Evolutionary conservation across 164 flowering plant genomes (phyloP).

Genomic region (Berberis vulgaris): DNA sequence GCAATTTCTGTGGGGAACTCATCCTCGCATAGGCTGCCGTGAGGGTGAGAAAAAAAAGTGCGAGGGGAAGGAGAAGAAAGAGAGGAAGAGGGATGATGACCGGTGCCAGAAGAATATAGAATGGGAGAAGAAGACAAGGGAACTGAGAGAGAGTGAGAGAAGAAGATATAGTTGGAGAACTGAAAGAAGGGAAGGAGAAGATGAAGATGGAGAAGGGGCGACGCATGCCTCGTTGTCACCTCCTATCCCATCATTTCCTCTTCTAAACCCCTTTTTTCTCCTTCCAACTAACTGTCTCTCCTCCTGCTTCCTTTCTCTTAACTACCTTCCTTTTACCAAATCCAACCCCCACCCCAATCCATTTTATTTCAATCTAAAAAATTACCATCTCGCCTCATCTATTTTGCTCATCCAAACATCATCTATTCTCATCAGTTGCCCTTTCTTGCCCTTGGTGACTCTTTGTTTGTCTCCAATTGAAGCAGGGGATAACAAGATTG

Average conservation of each 20-base stretch:
- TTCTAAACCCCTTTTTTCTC: background rate
- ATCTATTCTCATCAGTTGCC: constrained; percentile 1
- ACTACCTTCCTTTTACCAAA: constrained; percentile 18
- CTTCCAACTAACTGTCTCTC: constrained; percentile 24
- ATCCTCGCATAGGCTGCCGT: too few species aligned
- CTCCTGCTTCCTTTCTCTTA: constrained; percentile 30
- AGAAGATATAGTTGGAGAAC: too few species aligned
- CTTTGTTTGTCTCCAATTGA: constrained; percentile 45
- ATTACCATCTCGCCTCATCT: background rate
- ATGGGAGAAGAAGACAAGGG: too few species aligned
- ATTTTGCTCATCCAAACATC: background rate
- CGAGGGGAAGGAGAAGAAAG: too few species aligned
- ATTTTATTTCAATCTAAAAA: background rate
- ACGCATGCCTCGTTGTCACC: too few species aligned
- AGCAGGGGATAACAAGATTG: constrained; percentile 33
- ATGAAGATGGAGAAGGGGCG: too few species aligned
- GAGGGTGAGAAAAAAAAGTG: too few species aligned
- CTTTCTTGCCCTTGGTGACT: constrained; percentile 37
- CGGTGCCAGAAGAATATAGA: too few species aligned
- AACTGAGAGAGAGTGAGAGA: too few species aligned
- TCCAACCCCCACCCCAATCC: background rate
- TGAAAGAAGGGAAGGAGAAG: too few species aligned
- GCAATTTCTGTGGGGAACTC: too few species aligned
- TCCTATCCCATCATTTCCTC: constrained; percentile 21
- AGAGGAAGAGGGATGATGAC: too few species aligned